Percentiles rank a stretch among this genome's conserved stretches.
phyloP scores from a whole-genome alignment of 2,329 filamentous ascomycete species.

The Zymoseptoria passerinii region DNA sequence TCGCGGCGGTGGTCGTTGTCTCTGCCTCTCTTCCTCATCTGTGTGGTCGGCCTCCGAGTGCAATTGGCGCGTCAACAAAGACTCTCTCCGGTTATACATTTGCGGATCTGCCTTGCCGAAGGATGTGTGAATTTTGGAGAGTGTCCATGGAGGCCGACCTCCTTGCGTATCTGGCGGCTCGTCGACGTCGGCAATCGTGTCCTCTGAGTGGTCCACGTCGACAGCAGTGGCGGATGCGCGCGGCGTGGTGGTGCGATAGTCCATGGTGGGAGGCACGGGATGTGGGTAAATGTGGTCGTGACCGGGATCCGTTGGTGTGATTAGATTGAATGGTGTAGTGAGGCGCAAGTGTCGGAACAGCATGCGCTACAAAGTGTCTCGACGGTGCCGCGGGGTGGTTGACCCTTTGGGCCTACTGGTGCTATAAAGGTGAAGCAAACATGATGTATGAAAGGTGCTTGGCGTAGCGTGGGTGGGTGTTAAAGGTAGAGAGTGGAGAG shows the following conservation, averaged over 20 bases:
- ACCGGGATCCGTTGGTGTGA: not conserved
- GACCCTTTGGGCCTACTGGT: slow-evolving; percentile 14
- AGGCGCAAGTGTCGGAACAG: not conserved
- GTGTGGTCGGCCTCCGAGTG: slow-evolving; percentile 44
- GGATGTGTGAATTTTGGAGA: slow-evolving; percentile 8
- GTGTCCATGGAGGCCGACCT: slow-evolving; percentile 4
- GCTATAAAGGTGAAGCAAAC: slow-evolving; percentile 12
- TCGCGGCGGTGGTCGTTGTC: slow-evolving; percentile 24
- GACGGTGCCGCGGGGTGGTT: not conserved
- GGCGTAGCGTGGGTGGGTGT: not conserved
- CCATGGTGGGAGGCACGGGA: slow-evolving; percentile 9
- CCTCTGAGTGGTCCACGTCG: slow-evolving; percentile 40
- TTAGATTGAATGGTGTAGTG: not conserved
- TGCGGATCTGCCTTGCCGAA: slow-evolving; percentile 37
- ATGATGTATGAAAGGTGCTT: slow-evolving; percentile 5
- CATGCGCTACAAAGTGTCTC: not conserved
- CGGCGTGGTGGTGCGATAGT: slow-evolving; percentile 8
- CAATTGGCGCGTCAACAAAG: slow-evolving; percentile 79
- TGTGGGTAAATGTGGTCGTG: not conserved
- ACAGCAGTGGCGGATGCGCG: slow-evolving; percentile 12
- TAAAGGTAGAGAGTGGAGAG: not conserved
- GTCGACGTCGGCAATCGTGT: slow-evolving; percentile 68
- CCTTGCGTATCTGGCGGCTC: slow-evolving; percentile 66
- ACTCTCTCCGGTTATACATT: slow-evolving; percentile 57
- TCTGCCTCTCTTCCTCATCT: slow-evolving; percentile 30